Conservation (phyloP, 179 eudicot species). For the Corrigiola litoralis region DNA sequence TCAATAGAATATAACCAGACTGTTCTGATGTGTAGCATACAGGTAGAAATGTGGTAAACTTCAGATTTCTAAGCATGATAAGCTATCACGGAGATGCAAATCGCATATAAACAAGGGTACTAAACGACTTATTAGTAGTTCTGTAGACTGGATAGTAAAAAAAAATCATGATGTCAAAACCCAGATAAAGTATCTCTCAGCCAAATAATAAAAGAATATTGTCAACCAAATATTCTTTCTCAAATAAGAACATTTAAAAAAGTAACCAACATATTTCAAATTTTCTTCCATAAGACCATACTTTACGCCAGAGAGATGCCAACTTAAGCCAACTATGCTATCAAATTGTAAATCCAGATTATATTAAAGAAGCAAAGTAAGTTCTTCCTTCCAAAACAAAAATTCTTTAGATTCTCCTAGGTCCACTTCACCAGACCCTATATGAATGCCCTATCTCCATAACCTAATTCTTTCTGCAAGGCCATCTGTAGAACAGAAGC, state of each 20-base stretch:
- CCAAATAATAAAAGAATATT: no score
- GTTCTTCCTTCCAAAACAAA: neutral
- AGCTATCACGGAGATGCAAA: neutral
- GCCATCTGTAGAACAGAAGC: neutral
- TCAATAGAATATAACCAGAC: constrained; percentile 3
- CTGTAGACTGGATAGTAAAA: no score
- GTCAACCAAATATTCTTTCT: no score
- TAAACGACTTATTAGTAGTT: neutral
- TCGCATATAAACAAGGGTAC: neutral
- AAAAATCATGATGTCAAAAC: no score
- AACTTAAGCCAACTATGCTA: no score
- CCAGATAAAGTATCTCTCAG: no score
- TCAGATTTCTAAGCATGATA: neutral
- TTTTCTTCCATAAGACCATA: no score
- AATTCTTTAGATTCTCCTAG: neutral
- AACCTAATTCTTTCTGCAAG: neutral
- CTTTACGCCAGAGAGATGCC: no score
- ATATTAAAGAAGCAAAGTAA: neutral
- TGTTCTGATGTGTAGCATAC: neutral
- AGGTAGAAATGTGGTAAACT: neutral
- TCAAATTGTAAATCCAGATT: no score
- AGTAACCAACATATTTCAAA: no score
- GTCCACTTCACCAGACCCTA: neutral
- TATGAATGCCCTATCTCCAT: neutral
- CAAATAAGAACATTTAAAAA: no score